Evolutionary conservation across 805 yeast genomes (phyloP).

Genomic region (Schwanniomyces vanrijiae): DNA sequence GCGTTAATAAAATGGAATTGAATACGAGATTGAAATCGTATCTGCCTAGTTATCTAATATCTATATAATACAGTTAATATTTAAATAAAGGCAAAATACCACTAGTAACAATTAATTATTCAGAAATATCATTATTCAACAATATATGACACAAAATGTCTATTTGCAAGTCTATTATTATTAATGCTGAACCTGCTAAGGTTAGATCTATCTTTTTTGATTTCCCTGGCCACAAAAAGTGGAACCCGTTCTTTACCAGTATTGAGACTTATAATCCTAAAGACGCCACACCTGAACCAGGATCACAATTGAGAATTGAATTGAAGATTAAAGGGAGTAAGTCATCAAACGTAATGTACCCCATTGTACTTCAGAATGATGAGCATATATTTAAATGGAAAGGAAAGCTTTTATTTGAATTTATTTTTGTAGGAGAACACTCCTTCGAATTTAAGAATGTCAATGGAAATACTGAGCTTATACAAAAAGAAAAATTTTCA

Average conservation of each 20-base stretch:
- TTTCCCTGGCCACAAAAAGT: constrained; percentile 7
- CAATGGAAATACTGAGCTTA: constrained; percentile 4
- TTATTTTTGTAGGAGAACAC: constrained; percentile 10
- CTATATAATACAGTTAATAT: too few species aligned
- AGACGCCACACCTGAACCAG: constrained; percentile 1
- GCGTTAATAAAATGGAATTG: background rate
- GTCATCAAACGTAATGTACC: constrained; percentile 6
- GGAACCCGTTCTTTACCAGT: constrained; percentile 13
- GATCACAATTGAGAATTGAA: constrained; percentile 9
- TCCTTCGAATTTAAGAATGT: constrained; percentile 7
- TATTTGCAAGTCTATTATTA: constrained; percentile 5
- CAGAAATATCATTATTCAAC: too few species aligned
- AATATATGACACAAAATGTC: background rate
- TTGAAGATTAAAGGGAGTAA: constrained; percentile 6
- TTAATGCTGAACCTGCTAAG: constrained; percentile 8
- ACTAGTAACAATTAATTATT: too few species aligned
- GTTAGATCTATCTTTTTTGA: constrained; percentile 9
- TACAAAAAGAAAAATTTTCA: constrained; percentile 11
- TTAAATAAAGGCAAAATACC: too few species aligned
- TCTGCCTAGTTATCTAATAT: too few species aligned
- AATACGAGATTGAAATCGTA: background rate
- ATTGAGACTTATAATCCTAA: constrained; percentile 3
- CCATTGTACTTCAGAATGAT: constrained; percentile 3
- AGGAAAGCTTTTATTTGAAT: constrained; percentile 9
- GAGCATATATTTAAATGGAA: constrained; percentile 9